A percentile compares a stretch with the other conserved stretches of the same genome.
phyloP scores from a whole-genome alignment of 495 filamentous ascomycete genomes.

The Emericellopsis terricola region DNA sequence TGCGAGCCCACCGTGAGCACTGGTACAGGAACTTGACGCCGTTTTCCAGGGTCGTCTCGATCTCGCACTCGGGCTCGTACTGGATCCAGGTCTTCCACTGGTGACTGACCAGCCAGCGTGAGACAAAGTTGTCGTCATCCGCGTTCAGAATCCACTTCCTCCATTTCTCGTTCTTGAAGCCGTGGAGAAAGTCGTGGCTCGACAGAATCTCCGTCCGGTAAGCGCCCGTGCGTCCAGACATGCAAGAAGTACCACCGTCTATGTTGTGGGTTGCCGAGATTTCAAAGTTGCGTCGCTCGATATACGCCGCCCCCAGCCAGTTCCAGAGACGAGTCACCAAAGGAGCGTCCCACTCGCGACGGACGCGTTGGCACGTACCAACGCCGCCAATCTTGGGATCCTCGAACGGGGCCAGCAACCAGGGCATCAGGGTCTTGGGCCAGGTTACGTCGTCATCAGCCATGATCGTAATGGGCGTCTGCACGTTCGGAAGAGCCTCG shows the following conservation, averaged over 20 bases:
- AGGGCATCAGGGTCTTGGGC: constrained; percentile 56
- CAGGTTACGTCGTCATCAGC: constrained; percentile 81
- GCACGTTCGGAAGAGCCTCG: constrained; percentile 57
- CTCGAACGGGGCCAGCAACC: constrained; percentile 76
- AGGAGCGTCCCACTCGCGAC: constrained; percentile 38
- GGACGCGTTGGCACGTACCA: constrained; percentile 65
- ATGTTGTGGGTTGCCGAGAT: constrained; percentile 73
- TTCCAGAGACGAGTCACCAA: constrained; percentile 44
- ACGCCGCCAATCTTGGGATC: constrained; percentile 60
- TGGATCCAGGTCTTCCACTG: constrained; percentile 65
- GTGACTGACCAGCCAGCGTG: constrained; percentile 60
- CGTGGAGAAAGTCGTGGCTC: constrained; percentile 50
- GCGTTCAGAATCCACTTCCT: constrained; percentile 57
- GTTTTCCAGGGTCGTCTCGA: constrained; percentile 60
- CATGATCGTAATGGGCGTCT: constrained; percentile 58
- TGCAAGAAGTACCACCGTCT: constrained; percentile 73
- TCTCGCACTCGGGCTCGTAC: constrained; percentile 52
- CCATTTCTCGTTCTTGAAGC: constrained; percentile 57
- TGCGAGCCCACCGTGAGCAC: constrained; percentile 65
- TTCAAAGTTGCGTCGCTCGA: constrained; percentile 75
- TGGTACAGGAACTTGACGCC: constrained; percentile 58
- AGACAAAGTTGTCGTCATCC: constrained; percentile 75
- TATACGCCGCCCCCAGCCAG: constrained; percentile 66
- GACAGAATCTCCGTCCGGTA: constrained; percentile 71
- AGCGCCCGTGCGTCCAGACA: constrained; percentile 73